These are phyloP conservation scores for Salvia rosmarinus DNA, from an alignment of 257 asterid genomes.

Conservation along the genomic window DNA sequence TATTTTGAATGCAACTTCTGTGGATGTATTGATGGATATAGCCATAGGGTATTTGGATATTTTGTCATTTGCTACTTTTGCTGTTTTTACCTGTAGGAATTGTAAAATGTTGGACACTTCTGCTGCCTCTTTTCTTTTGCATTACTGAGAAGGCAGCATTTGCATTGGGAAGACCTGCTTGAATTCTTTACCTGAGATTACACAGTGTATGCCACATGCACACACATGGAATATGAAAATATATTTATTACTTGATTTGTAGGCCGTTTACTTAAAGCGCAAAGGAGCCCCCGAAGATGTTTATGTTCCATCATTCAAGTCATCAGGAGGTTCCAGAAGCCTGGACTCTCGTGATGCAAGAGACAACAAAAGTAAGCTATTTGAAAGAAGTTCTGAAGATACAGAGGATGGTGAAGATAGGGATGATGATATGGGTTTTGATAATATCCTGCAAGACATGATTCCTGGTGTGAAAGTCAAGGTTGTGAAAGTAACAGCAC, in stretches of 20 bases:
- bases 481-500: slow-evolving; percentile 80
- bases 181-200: slow-evolving; percentile 15
- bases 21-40: slow-evolving; percentile 10
- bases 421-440: slow-evolving; percentile 76
- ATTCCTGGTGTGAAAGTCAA: slow-evolving; percentile 93
- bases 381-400: slow-evolving; percentile 63
- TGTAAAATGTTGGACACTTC: slow-evolving; percentile 8
- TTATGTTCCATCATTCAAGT: slow-evolving; percentile 54
- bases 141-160: slow-evolving; percentile 14
- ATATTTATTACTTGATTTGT: slow-evolving; percentile 33
- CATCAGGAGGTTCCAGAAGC: slow-evolving; percentile 50
- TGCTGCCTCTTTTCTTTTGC: slow-evolving; percentile 14
- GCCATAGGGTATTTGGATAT: slow-evolving; percentile 16
- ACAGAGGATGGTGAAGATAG: slow-evolving; percentile 66
- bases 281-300: slow-evolving; percentile 55
- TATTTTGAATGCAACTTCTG: slow-evolving; percentile 18
- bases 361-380: slow-evolving; percentile 59
- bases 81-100: slow-evolving; percentile 21
- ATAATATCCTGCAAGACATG: slow-evolving; percentile 76
- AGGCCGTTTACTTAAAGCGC: slow-evolving; percentile 92
- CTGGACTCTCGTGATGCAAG: slow-evolving; percentile 59
- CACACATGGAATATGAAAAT: slow-evolving; percentile 24
- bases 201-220: slow-evolving; percentile 19
- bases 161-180: slow-evolving; percentile 25
- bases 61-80: slow-evolving; percentile 18